Conservation (phyloP, 108 stramenopile species). For the Aurantiochytrium sp. region DNA sequence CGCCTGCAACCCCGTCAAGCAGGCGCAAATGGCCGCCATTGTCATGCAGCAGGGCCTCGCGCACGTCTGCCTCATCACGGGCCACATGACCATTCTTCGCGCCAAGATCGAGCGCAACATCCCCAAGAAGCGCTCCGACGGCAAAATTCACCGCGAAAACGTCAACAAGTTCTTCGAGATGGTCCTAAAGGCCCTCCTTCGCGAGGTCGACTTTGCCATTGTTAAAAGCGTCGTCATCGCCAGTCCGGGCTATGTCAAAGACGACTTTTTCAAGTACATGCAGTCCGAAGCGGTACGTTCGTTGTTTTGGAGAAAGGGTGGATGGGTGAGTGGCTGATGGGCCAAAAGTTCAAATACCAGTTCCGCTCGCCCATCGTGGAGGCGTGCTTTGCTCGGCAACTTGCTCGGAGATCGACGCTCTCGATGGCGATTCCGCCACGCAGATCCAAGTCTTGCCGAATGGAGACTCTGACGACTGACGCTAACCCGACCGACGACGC, state of each 20-base stretch:
- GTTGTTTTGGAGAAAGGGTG: too few relatives aligned
- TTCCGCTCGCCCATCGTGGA: too few relatives aligned
- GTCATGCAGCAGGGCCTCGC: constrained; percentile 84
- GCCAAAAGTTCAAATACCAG: too few relatives aligned
- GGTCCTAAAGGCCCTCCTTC: constrained; percentile 79
- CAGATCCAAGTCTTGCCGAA: too few relatives aligned
- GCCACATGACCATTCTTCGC: constrained; percentile 78
- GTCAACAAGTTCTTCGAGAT: constrained; percentile 80
- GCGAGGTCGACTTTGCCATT: constrained; percentile 76
- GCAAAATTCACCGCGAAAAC: constrained; percentile 73
- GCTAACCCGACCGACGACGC: too few relatives aligned
- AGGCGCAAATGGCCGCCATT: constrained; percentile 87
- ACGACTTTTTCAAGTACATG: constrained; percentile 84
- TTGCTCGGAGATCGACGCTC: too few relatives aligned
- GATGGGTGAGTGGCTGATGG: too few relatives aligned
- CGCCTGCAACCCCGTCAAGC: constrained; percentile 75
- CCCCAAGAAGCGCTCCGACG: constrained; percentile 84
- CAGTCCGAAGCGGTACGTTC: constrained; percentile 61
- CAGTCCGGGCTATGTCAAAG: constrained; percentile 85
- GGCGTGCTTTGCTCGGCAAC: too few relatives aligned
- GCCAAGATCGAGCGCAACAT: constrained; percentile 83
- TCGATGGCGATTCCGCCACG: too few relatives aligned
- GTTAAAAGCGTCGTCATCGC: constrained; percentile 81
- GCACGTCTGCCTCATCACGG: constrained; percentile 87
- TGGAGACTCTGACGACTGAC: too few relatives aligned